Evolutionary conservation across 2,329 filamentous ascomycete species (phyloP).

Genomic region (Monosporascus ibericus): DNA sequence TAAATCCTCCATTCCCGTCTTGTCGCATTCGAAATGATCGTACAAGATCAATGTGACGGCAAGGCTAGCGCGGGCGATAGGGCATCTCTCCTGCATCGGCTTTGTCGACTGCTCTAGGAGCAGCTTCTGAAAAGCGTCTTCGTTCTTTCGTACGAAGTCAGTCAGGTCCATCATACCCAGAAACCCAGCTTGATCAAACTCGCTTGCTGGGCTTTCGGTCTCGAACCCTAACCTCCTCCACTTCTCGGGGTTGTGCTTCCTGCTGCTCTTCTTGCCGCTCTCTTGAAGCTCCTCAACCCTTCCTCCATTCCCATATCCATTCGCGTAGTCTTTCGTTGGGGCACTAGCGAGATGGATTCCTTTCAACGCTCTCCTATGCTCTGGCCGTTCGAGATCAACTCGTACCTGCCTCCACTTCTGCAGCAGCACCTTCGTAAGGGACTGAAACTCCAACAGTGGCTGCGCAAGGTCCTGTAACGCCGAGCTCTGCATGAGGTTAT

Average conservation of each 20-base stretch:
- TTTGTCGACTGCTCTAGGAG: slow-evolving; percentile 81
- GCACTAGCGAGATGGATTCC: slow-evolving; percentile 78
- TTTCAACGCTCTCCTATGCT: slow-evolving; percentile 83
- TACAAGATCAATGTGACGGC: slow-evolving; percentile 84
- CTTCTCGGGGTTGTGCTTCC: slow-evolving; percentile 78
- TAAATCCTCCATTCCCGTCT: slow-evolving; percentile 70
- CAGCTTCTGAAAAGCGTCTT: slow-evolving; percentile 88
- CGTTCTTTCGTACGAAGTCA: slow-evolving; percentile 86
- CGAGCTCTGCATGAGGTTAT: slow-evolving; percentile 88
- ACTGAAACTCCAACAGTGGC: slow-evolving; percentile 88
- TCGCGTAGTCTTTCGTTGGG: slow-evolving; percentile 37
- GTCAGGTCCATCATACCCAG: slow-evolving; percentile 96
- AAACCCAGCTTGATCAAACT: slow-evolving; percentile 83
- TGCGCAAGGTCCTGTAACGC: slow-evolving; percentile 85
- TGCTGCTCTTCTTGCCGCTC: slow-evolving; percentile 52
- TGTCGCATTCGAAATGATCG: slow-evolving; percentile 93
- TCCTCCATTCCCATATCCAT: slow-evolving; percentile 21
- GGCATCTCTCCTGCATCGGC: slow-evolving; percentile 68
- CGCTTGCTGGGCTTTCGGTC: slow-evolving; percentile 76
- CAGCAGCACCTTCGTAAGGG: slow-evolving; percentile 79
- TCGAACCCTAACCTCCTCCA: slow-evolving; percentile 92
- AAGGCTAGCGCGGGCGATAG: slow-evolving; percentile 79
- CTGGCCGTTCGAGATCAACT: slow-evolving; percentile 79
- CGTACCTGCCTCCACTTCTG: slow-evolving; percentile 81
- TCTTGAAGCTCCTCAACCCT: slow-evolving; percentile 32